These are phyloP conservation scores for Phytophthora constricta DNA, from an alignment of 352 stramenopile genomes.

Conservation along the genomic window DNA sequence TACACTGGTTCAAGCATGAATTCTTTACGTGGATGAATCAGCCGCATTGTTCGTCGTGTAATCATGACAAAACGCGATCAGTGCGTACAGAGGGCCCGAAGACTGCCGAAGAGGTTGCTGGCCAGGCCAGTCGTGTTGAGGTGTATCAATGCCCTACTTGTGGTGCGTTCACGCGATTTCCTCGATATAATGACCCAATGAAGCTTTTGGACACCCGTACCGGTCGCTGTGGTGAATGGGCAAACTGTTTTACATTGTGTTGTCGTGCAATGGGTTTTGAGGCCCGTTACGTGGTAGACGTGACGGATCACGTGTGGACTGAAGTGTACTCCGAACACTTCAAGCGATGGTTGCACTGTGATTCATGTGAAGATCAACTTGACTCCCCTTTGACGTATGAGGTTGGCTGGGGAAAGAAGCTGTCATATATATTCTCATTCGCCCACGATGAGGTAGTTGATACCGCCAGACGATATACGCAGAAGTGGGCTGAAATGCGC, in stretches of 20 bases:
- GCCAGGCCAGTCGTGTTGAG: slow-evolving; percentile 82
- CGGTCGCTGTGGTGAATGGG: slow-evolving; percentile 93
- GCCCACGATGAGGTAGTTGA: slow-evolving; percentile 91
- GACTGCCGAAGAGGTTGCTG: slow-evolving; percentile 63
- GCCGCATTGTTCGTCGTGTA: slow-evolving; percentile 66
- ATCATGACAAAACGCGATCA: slow-evolving; percentile 49
- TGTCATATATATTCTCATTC: slow-evolving; percentile 93
- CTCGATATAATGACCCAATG: slow-evolving; percentile 91
- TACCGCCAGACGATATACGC: slow-evolving; percentile 84
- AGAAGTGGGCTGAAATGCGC: slow-evolving; percentile 71
- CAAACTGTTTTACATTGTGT: slow-evolving; percentile 94
- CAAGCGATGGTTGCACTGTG: slow-evolving; percentile 93
- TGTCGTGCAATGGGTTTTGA: slow-evolving; percentile 92
- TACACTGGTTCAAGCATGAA: slow-evolving; percentile 91
- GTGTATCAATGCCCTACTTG: slow-evolving; percentile 85
- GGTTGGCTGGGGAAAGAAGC: slow-evolving; percentile 94
- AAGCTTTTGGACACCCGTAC: slow-evolving; percentile 86
- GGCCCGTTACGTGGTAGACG: slow-evolving; percentile 92
- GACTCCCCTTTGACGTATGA: slow-evolving; percentile 95
- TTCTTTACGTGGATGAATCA: slow-evolving; percentile 93
- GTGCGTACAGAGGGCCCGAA: slow-evolving; percentile 52
- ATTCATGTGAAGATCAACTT: slow-evolving; percentile 94
- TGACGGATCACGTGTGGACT: slow-evolving; percentile 96
- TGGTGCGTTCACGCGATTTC: slow-evolving; percentile 74
- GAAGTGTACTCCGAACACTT: slow-evolving; percentile 89